Evolutionary conservation across 2,329 filamentous ascomycete genomes (phyloP), one percentile per base, ranked within the genome.

Genomic region (Colletotrichum sp.): DNA sequence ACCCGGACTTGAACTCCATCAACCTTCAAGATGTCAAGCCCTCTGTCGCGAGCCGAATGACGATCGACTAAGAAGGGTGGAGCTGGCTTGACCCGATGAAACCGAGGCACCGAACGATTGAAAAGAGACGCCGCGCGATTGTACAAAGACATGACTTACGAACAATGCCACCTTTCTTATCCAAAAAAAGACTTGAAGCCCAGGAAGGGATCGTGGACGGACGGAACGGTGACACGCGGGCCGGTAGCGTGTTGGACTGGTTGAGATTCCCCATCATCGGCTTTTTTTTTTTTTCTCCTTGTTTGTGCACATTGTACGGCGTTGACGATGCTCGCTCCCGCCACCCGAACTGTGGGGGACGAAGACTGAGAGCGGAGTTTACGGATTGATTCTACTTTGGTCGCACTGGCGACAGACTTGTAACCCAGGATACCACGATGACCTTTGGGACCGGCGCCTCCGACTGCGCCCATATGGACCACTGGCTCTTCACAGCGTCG

Each of bases 1-100:
- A 91, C 84, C 86, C 88, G 32, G 90, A 91, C 73, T 83, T 85
- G 36, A 89, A 90, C 82, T 91, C 90, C 59, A 90, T 91, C 82
- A 88, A 86, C 81, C 81, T 90, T 79, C 85, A 89, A 79, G 90
- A 92, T 73, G 88, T 91, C 79, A 91, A 92, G 85, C 86, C 88
- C 6, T 85, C 88, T 77, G 82, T 88, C 52, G 86, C 89, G 6
- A 91, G 85, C 79, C 87, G 91, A 67, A 92, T 92, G 91, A 92
- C 91, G 4, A 92, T 92, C 78, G 91, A 92, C 80, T 92, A 86
- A 73, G 67, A 72, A 64, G 44, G 48, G 36, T 61, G 71, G 72
- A 74, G 63, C 66, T 71, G 72, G 72, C 66, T 71, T 63, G 59
- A 68, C 71, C 71, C 59, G 39, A 72, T 48, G 44, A 48, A 48